Conservation (phyloP, 83 land plant species). For the Picea abies region DNA sequence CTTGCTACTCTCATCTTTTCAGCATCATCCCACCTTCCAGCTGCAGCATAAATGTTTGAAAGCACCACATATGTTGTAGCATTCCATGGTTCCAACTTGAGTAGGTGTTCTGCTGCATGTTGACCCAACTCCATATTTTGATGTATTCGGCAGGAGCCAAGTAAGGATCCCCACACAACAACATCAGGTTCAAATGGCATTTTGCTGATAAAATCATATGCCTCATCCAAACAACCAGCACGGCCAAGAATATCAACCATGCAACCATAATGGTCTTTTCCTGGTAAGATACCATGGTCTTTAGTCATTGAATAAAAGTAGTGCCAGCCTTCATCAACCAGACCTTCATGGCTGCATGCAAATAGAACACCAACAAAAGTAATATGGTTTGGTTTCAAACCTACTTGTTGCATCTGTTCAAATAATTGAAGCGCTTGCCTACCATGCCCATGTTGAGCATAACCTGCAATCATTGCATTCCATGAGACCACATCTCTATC, state of each 20-base stretch:
- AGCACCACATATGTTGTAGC: not conserved
- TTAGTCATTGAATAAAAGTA: slow-evolving; percentile 4
- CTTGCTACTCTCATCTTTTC: not conserved
- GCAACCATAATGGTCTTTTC: slow-evolving; percentile 2
- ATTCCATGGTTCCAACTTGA: slow-evolving; percentile 4
- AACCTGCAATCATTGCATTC: no score
- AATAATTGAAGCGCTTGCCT: no score
- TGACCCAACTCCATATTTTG: not conserved
- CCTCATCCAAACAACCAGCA: not conserved
- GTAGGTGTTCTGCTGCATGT: not conserved
- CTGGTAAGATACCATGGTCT: not conserved
- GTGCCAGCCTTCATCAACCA: not conserved
- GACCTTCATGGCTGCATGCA: slow-evolving; percentile 5
- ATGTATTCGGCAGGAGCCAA: not conserved
- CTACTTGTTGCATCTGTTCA: no score
- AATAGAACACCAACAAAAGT: not conserved
- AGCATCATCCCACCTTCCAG: slow-evolving; percentile 1
- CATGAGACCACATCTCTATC: no score
- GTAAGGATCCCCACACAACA: slow-evolving; percentile 4
- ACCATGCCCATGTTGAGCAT: no score
- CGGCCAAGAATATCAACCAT: slow-evolving; percentile 14
- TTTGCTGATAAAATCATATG: not conserved
- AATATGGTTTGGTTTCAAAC: no score
- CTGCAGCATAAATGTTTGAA: slow-evolving; percentile 1
- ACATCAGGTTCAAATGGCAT: not conserved